phyloP scores from a whole-genome alignment of 2,329 filamentous ascomycete species.

The Xylariaceae sp. region DNA sequence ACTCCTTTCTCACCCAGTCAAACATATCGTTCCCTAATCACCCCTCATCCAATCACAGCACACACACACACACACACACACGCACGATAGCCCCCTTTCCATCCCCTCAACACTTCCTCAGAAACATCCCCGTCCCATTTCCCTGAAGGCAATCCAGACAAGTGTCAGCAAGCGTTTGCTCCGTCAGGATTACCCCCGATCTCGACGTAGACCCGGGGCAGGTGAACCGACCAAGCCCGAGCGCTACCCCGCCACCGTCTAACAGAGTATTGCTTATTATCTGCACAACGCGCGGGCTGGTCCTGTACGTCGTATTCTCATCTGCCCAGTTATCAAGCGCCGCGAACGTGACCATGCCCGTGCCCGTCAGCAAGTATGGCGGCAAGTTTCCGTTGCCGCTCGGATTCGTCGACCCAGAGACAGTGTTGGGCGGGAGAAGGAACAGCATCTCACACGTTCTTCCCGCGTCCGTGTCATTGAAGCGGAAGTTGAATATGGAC shows the following conservation, averaged over 20 bases:
- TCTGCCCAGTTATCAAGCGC: slow-evolving; percentile 17
- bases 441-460: slow-evolving; percentile 61
- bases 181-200: slow-evolving; percentile 16
- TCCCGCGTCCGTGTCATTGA: slow-evolving; percentile 46
- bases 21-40: too few species aligned
- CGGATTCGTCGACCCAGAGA: too few species aligned
- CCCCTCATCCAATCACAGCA: too few species aligned
- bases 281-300: slow-evolving; percentile 16
- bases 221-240: slow-evolving; percentile 16
- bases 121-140: slow-evolving; percentile 18
- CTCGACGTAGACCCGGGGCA: slow-evolving; percentile 18
- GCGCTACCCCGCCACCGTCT: slow-evolving; percentile 5
- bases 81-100: slow-evolving; percentile 22
- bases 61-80: slow-evolving; percentile 8
- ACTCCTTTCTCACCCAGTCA: slow-evolving; percentile 11
- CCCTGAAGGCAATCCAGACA: slow-evolving; percentile 22
- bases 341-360: slow-evolving; percentile 17
- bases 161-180: slow-evolving; percentile 20
- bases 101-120: slow-evolving; percentile 21
- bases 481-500: slow-evolving; percentile 65
- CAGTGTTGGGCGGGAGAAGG: slow-evolving; percentile 24
- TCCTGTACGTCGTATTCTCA: slow-evolving; percentile 19
- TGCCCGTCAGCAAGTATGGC: slow-evolving; percentile 18
- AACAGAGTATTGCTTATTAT: slow-evolving; percentile 14
- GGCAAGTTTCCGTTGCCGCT: slow-evolving; percentile 29